Conservation (phyloP, 352 stramenopile genomes). For the Phytophthora kernoviae region DNA sequence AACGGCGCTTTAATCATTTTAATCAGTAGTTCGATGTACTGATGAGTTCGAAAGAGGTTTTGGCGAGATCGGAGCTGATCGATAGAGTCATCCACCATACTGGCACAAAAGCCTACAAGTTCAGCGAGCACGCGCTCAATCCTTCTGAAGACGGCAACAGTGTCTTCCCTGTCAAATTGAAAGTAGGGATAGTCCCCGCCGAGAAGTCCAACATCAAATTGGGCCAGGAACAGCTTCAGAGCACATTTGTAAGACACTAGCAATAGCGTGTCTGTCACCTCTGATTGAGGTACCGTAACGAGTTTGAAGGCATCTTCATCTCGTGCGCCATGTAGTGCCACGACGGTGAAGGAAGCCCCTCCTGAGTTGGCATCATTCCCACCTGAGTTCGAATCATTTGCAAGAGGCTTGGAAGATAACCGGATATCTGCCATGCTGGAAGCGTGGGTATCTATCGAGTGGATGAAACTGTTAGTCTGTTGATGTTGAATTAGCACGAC, state of each 20-base stretch:
- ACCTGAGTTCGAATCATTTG: conserved; percentile 24
- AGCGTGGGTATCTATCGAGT: conserved; percentile 69
- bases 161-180: conserved; percentile 42
- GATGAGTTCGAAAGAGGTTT: conserved; percentile 58
- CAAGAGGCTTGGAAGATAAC: conserved; percentile 58
- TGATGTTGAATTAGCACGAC: conserved; percentile 67
- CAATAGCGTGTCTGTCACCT: conserved; percentile 66
- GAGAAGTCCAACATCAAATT: conserved; percentile 31
- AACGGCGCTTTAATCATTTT: conserved; percentile 74
- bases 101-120: conserved; percentile 52
- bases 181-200: conserved; percentile 12
- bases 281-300: conserved; percentile 42
- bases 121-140: conserved; percentile 50
- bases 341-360: conserved; percentile 48
- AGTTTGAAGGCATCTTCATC: conserved; percentile 81
- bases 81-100: conserved; percentile 29
- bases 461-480: conserved; percentile 55
- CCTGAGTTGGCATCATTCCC: conserved; percentile 22
- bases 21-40: conserved; percentile 68
- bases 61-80: conserved; percentile 44
- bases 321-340: conserved; percentile 49
- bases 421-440: conserved; percentile 71
- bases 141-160: conserved; percentile 37
- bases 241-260: conserved; percentile 62
- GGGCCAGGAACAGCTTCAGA: conserved; percentile 40